phyloP scores from a whole-genome alignment of 768 basidiomycete genomes.

The Lactifluus echinatus region DNA sequence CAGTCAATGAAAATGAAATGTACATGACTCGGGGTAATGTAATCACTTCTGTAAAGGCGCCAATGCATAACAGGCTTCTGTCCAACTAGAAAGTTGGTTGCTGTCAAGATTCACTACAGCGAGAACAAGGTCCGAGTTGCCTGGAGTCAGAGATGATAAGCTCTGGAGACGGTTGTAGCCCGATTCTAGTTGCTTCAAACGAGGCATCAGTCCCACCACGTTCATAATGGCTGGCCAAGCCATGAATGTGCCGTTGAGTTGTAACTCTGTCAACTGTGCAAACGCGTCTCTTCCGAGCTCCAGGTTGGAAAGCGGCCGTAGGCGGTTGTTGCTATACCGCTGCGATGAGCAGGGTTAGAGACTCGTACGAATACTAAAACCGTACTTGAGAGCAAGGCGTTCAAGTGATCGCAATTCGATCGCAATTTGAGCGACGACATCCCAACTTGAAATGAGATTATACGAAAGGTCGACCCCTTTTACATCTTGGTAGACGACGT shows the following conservation, averaged over 20 bases:
- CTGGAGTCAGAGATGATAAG: constrained; percentile 21
- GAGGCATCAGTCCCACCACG: constrained; percentile 46
- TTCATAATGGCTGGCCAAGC: constrained; percentile 59
- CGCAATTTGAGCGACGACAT: constrained; percentile 52
- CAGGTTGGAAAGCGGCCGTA: constrained; percentile 34
- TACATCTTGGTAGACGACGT: constrained; percentile 6
- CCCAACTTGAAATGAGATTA: constrained; percentile 68
- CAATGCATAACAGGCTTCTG: constrained; percentile 33
- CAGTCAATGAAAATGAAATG: constrained; percentile 4
- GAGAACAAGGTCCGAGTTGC: constrained; percentile 25
- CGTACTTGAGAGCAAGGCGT: constrained; percentile 72
- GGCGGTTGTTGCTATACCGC: constrained; percentile 41
- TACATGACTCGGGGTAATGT: background rate
- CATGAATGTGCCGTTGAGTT: constrained; percentile 64
- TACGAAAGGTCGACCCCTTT: constrained; percentile 72
- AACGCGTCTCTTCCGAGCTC: constrained; percentile 37
- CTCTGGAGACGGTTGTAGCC: constrained; percentile 55
- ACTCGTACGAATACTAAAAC: constrained; percentile 26
- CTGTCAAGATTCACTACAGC: constrained; percentile 59
- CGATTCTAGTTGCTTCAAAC: constrained; percentile 49
- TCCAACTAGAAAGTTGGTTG: constrained; percentile 56
- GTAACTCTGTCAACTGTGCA: constrained; percentile 48
- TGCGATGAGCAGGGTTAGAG: constrained; percentile 15
- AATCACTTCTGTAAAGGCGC: constrained; percentile 6
- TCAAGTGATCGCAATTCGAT: constrained; percentile 52